Evolutionary conservation across 2,329 filamentous ascomycete species (phyloP).

Genomic region (Bipolaris oryzae): DNA sequence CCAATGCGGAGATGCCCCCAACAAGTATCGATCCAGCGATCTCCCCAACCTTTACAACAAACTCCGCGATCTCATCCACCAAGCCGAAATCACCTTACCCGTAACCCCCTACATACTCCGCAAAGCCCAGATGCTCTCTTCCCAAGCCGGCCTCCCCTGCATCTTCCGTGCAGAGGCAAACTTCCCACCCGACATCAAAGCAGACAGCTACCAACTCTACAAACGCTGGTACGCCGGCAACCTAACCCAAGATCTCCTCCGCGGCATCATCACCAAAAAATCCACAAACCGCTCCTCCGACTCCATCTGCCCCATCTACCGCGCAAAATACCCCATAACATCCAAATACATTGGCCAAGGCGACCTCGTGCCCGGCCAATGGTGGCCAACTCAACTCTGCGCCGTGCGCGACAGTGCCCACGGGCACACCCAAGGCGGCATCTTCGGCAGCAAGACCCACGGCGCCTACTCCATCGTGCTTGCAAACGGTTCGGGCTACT

Average conservation of each 20-base stretch:
- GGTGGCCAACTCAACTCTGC: slow-evolving; percentile 62
- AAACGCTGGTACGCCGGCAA: slow-evolving; percentile 52
- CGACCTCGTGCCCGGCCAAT: slow-evolving; percentile 55
- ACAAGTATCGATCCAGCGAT: background rate
- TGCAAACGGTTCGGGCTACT: slow-evolving; percentile 52
- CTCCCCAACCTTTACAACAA: slow-evolving; percentile 32
- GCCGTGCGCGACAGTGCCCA: slow-evolving; percentile 62
- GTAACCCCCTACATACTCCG: slow-evolving; percentile 44
- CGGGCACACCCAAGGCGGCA: slow-evolving; percentile 56
- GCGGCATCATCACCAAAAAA: slow-evolving; percentile 47
- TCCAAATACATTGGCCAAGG: slow-evolving; percentile 50
- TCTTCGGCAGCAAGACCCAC: slow-evolving; percentile 53
- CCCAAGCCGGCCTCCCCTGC: slow-evolving; percentile 46
- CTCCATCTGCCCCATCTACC: slow-evolving; percentile 26
- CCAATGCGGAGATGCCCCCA: slow-evolving; percentile 20
- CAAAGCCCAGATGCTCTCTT: slow-evolving; percentile 45
- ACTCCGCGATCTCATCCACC: slow-evolving; percentile 48
- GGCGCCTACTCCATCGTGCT: slow-evolving; percentile 65
- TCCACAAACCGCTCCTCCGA: slow-evolving; percentile 34
- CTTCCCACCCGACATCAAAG: slow-evolving; percentile 55
- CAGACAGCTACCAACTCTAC: slow-evolving; percentile 56
- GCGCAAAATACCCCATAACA: slow-evolving; percentile 21
- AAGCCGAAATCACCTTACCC: slow-evolving; percentile 43
- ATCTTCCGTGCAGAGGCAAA: slow-evolving; percentile 46
- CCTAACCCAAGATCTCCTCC: slow-evolving; percentile 55